Percentiles rank a stretch among this genome's conserved stretches.
phyloP scores from a whole-genome alignment of 768 basidiomycete species.

The Cystobasidium tubakii region DNA sequence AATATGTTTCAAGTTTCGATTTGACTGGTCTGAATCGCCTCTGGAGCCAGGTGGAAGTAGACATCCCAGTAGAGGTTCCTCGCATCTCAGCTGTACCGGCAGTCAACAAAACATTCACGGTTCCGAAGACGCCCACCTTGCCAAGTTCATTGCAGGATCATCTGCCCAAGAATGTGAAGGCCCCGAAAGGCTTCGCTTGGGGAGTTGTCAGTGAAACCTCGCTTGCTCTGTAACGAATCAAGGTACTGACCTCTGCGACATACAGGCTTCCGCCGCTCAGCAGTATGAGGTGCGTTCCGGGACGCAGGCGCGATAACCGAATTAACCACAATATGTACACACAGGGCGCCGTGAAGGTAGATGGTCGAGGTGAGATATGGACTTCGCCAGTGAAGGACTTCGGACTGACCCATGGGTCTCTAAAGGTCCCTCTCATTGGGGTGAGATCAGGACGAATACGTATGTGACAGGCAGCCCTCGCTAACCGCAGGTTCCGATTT shows the following conservation, averaged over 20 bases:
- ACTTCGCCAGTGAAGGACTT: too few species aligned
- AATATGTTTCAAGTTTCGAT: neutral
- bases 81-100: neutral
- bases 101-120: slow-evolving; percentile 23
- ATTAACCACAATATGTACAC: too few species aligned
- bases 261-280: slow-evolving; percentile 30
- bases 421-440: neutral
- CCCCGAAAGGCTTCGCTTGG: slow-evolving; percentile 35
- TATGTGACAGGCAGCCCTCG: too few species aligned
- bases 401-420: too few species aligned
- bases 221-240: neutral
- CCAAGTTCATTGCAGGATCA: slow-evolving; percentile 32
- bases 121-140: slow-evolving; percentile 32
- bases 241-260: neutral
- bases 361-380: slow-evolving; percentile 22
- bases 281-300: slow-evolving; percentile 26
- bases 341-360: slow-evolving; percentile 33
- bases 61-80: slow-evolving; percentile 17
- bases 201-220: neutral
- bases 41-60: slow-evolving; percentile 4
- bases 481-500: too few species aligned
- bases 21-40: neutral
- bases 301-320: too few species aligned
- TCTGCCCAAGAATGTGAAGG: slow-evolving; percentile 6
- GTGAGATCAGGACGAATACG: too few species aligned